Evolutionary conservation across 2,329 filamentous ascomycete genomes (phyloP).

Genomic region (Thelonectria olida): DNA sequence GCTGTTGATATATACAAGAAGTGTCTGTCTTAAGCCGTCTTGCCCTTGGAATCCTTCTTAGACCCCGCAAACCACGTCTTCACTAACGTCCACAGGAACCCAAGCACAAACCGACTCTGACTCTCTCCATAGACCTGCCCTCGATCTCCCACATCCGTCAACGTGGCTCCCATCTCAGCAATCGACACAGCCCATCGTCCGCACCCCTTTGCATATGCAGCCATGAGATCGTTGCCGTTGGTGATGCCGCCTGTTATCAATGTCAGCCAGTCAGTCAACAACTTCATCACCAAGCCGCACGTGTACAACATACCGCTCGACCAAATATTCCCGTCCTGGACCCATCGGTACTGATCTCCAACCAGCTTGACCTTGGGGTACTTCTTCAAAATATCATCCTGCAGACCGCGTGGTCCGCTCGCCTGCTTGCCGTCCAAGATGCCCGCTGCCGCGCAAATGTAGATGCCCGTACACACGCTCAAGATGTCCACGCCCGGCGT

Average conservation of each 20-base stretch:
- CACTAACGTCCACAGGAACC: constrained; percentile 50
- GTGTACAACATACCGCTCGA: constrained; percentile 55
- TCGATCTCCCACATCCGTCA: constrained; percentile 61
- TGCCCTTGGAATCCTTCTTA: constrained; percentile 8
- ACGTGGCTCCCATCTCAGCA: constrained; percentile 53
- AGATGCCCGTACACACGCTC: constrained; percentile 61
- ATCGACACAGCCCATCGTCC: constrained; percentile 54
- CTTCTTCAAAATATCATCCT: constrained; percentile 49
- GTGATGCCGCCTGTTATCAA: constrained; percentile 57
- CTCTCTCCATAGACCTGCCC: constrained; percentile 53
- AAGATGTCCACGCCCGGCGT: constrained; percentile 56
- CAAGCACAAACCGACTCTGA: constrained; percentile 44
- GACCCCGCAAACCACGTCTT: constrained; percentile 40
- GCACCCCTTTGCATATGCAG: constrained; percentile 58
- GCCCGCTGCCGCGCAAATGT: constrained; percentile 58
- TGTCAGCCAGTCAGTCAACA: background rate
- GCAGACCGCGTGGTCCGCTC: constrained; percentile 57
- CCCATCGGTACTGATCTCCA: constrained; percentile 59
- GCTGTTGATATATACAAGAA: too few species aligned
- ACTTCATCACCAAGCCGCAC: background rate
- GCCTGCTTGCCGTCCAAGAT: constrained; percentile 55
- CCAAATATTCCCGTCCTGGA: constrained; percentile 64
- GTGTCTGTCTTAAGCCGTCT: constrained; percentile 3
- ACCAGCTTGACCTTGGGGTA: constrained; percentile 53
- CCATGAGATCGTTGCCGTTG: constrained; percentile 65